phyloP scores from a whole-genome alignment of 306 rosid genomes.

The Rubus parviflorus region DNA sequence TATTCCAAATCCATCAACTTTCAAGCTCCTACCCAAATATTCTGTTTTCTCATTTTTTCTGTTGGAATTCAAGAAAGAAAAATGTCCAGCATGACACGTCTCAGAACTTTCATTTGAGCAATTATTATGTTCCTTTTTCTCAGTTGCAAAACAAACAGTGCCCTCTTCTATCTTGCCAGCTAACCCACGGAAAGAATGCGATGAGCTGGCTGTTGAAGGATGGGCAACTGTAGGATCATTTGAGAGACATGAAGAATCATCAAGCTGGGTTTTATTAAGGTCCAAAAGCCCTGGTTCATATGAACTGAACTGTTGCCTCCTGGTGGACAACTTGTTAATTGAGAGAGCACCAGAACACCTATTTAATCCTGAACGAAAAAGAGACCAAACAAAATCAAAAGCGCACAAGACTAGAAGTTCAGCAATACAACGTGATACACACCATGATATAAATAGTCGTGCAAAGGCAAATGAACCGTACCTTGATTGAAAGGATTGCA shows the following conservation, averaged over 20 bases:
- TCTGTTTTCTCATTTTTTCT: constrained; percentile 24
- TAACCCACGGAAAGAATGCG: constrained; percentile 25
- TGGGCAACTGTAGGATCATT: constrained; percentile 33
- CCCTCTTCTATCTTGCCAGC: constrained; percentile 27
- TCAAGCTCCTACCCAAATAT: constrained; percentile 11
- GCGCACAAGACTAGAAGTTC: constrained; percentile 7
- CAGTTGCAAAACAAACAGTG: constrained; percentile 18
- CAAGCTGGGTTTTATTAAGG: constrained; percentile 52
- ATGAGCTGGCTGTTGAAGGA: constrained; percentile 43
- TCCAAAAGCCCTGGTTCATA: constrained; percentile 38
- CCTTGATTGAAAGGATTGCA: constrained; percentile 26
- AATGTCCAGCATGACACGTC: constrained; percentile 22
- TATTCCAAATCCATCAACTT: constrained; percentile 14
- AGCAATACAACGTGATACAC: neutral
- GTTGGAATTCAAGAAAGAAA: constrained; percentile 19
- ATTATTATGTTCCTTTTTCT: constrained; percentile 21
- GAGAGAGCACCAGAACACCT: constrained; percentile 16
- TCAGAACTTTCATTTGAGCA: constrained; percentile 31
- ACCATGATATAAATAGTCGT: neutral
- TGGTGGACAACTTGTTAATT: constrained; percentile 20
- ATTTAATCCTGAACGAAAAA: constrained; percentile 30
- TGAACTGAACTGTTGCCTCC: constrained; percentile 16
- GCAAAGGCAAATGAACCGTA: constrained; percentile 4
- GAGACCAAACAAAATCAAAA: constrained; percentile 6
- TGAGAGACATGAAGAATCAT: constrained; percentile 45